Evolutionary conservation across 352 stramenopile species (phyloP), one percentile per base, ranked within the genome.

Genomic region (Phytopythium aichiense): DNA sequence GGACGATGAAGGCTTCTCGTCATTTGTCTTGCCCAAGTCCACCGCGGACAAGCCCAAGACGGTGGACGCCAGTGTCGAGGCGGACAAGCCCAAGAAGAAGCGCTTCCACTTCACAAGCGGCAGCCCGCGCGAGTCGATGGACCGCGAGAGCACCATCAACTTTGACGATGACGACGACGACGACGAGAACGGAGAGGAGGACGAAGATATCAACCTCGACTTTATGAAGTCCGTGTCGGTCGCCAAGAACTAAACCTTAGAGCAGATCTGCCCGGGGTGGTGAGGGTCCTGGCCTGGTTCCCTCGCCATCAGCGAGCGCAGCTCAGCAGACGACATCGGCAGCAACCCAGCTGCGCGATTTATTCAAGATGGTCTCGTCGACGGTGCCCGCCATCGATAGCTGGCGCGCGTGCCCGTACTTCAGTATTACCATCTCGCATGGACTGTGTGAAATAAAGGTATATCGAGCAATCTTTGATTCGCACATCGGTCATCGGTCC

Each of bases 151-250:
- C 57, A 77, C 67, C 64, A 74, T 77, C 56, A 72, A 72, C 37
- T 64, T 69, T 22, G 72, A 69, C 42, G 67, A 77, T 50, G 67
- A 60, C 23, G 48, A 64, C 18, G 68, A 80, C n/a, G 66, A 65
- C 0, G 70, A 82, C 13, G 72, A 83, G 12, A 76, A 87, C 5
- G 77, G 83, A 20, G 68, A 87, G 9, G 66, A 64, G 0, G 70
- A 87, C 5, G 77, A 84, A 22, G 71, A 87, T 12, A 67, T 94
- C 54, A 92, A 94, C 77, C 75, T 94, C 73, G 83, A 92, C 72
- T 94, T 94, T 65, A 72, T 94, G 68, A 74, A 74, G 48, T 77
- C 60, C 40, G 65, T 84, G 28, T 72, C 63, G 23, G 53, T 79
- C 42, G 69, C 65, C 16, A 67, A 70, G 40, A 23, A 31, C 38